These are phyloP conservation scores for Oryza coarctata DNA, from an alignment of 176 grass and related monocot genomes.

Conservation along the genomic window DNA sequence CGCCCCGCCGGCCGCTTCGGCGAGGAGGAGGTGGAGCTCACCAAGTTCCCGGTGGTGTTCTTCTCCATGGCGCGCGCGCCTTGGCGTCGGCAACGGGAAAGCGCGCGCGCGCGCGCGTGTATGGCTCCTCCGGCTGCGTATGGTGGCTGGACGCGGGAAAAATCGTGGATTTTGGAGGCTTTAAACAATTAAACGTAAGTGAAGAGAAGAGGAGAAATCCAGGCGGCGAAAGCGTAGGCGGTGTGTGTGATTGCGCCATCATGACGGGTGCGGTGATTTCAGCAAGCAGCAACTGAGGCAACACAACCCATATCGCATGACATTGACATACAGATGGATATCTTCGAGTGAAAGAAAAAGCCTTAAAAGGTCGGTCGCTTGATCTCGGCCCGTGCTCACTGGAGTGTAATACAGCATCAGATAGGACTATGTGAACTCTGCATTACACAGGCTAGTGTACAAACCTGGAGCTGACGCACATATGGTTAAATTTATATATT, in stretches of 20 bases:
- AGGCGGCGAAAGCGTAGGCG: background rate
- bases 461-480: too few species aligned
- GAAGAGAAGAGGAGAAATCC: background rate
- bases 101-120: too few species aligned
- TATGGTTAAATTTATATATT: too few species aligned
- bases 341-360: too few species aligned
- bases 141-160: background rate
- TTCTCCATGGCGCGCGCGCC: conserved; percentile 1
- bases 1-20: conserved; percentile 61
- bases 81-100: background rate
- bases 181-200: background rate
- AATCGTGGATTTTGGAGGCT: background rate
- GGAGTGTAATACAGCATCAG: too few species aligned
- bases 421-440: too few species aligned
- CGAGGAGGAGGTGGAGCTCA: background rate
- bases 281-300: background rate
- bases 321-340: too few species aligned
- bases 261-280: background rate
- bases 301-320: too few species aligned
- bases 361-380: too few species aligned
- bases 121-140: too few species aligned
- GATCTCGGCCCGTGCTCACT: too few species aligned
- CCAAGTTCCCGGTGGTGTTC: background rate
- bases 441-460: too few species aligned
- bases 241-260: background rate